Evolutionary conservation across 2,329 filamentous ascomycete species (phyloP), one percentile per base, ranked within the genome.

Genomic region (Incumbomyces delicatus): DNA sequence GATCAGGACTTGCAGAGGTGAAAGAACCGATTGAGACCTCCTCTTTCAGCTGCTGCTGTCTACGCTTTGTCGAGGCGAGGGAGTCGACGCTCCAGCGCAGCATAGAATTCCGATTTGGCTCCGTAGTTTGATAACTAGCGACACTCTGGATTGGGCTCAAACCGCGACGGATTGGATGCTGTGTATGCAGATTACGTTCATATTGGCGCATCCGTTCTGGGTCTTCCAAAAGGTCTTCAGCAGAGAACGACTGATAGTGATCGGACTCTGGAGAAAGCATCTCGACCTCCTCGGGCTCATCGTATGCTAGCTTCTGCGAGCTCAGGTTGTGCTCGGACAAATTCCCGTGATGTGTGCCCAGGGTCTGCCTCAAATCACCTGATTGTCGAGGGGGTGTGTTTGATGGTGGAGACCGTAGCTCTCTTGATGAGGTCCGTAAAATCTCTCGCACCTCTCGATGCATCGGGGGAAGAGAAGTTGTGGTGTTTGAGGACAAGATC

Each of bases 71-170:
- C 1, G 83, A 84, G 1, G 81, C 80, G 22, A 81, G 68, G 1
- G 75, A 78, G n/a, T 73, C 75, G 16, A 68, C 62, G 50, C 66
- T 69, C n/a, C 62, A 72, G 29, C 75, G 66, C 48, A 57, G 53
- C 11, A 72, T 66, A 1, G 79, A 78, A 49, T 81, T 74, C 41
- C 76, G 76, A 57, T 76, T 77, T 30, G 73, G 73, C 51, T 81
- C 75, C 57, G 39, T 80, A 78, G 57, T 88, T 81, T 3, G 83
- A 58, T 88, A 90, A 52, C 89, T 92, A 10, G 87, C 90, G 13
- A 95, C 86, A 58, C 89, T 95, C 56, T 92, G 89, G 50, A 94
- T 89, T 0, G 90, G 90, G 60, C 89, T 95, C 41, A 94, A 67
- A 10, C 81, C 83, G 35, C 85, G 82, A 44, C 78, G 75, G 55